A percentile compares a stretch with the other conserved stretches of the same genome.
Conservation (phyloP, 768 basidiomycete species). For the Favolaschia claudopus region DNA sequence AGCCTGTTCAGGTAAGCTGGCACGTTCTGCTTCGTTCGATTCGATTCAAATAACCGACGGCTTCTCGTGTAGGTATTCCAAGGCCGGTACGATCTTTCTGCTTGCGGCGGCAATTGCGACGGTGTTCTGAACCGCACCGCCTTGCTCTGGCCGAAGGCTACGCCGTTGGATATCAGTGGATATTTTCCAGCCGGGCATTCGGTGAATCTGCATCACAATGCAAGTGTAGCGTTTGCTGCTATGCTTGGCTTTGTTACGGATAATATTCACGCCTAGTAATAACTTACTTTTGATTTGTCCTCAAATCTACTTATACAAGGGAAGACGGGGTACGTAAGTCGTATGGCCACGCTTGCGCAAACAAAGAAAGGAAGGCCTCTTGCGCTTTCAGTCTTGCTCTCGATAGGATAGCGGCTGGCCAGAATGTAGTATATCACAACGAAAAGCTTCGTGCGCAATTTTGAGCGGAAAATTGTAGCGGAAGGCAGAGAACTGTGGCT, state of each 20-base stretch:
- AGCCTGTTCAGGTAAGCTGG: constrained; percentile 18
- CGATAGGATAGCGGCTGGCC: too few relatives aligned
- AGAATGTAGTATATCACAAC: too few relatives aligned
- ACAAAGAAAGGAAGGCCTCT: too few relatives aligned
- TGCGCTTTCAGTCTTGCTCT: too few relatives aligned
- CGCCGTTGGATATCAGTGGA: constrained; percentile 4
- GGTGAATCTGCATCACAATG: constrained; percentile 11
- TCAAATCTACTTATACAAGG: too few relatives aligned
- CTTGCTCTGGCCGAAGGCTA: constrained; percentile 5
- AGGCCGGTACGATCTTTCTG: constrained; percentile 12
- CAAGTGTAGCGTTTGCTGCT: constrained; percentile 2
- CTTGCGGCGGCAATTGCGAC: constrained; percentile 14
- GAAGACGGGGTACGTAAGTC: too few relatives aligned
- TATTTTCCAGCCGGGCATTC: constrained; percentile 14
- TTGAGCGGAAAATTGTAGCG: too few relatives aligned
- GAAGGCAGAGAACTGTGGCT: too few relatives aligned
- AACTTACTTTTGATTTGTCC: too few relatives aligned
- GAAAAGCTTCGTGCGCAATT: too few relatives aligned
- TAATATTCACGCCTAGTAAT: neutral
- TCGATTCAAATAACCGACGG: neutral
- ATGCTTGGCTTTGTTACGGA: constrained; percentile 14
- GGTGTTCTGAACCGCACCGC: constrained; percentile 10
- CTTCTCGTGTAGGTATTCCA: neutral
- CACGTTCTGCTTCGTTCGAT: neutral
- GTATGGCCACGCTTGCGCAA: too few relatives aligned